A percentile compares a stretch with the other conserved stretches of the same genome.
Evolutionary conservation across 2,329 filamentous ascomycete genomes (phyloP).

Genomic region (Clonostachys rhizophaga): DNA sequence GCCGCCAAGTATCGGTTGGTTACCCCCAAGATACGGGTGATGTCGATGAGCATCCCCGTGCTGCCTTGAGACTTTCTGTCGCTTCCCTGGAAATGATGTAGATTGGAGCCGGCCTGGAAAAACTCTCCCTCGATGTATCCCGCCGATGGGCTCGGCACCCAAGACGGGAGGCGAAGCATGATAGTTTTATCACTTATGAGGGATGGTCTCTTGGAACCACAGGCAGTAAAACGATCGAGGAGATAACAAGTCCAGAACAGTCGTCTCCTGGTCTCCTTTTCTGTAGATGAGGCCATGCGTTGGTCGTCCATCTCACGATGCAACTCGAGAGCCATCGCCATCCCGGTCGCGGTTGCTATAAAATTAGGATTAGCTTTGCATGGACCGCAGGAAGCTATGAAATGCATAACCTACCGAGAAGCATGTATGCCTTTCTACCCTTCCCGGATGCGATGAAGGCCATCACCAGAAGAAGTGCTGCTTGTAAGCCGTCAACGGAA

Average conservation of each 20-base stretch:
- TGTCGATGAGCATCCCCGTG: constrained; percentile 78
- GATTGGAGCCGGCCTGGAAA: constrained; percentile 74
- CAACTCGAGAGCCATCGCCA: constrained; percentile 77
- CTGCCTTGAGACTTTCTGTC: constrained; percentile 71
- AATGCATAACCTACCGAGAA: constrained; percentile 35
- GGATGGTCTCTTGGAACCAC: constrained; percentile 78
- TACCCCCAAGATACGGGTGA: constrained; percentile 74
- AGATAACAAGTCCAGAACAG: constrained; percentile 88
- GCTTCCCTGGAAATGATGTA: constrained; percentile 65
- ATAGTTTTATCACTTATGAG: constrained; percentile 75
- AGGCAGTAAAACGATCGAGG: constrained; percentile 78
- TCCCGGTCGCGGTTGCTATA: constrained; percentile 69
- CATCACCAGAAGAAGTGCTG: constrained; percentile 69
- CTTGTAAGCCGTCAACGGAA: constrained; percentile 72
- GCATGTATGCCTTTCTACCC: constrained; percentile 84
- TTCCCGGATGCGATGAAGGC: constrained; percentile 74
- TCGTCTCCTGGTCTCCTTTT: constrained; percentile 73
- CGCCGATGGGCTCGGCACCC: constrained; percentile 57
- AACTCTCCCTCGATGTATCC: constrained; percentile 71
- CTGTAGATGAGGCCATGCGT: constrained; percentile 34
- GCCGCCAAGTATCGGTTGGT: constrained; percentile 82
- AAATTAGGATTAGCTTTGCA: constrained; percentile 14
- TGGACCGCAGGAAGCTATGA: constrained; percentile 41
- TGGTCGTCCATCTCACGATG: constrained; percentile 68
- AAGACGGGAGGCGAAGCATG: constrained; percentile 69